Evolutionary conservation across 1,284 basidiomycete genomes (phyloP), one percentile per base, ranked within the genome.

Genomic region (Tilletiaria anomala): DNA sequence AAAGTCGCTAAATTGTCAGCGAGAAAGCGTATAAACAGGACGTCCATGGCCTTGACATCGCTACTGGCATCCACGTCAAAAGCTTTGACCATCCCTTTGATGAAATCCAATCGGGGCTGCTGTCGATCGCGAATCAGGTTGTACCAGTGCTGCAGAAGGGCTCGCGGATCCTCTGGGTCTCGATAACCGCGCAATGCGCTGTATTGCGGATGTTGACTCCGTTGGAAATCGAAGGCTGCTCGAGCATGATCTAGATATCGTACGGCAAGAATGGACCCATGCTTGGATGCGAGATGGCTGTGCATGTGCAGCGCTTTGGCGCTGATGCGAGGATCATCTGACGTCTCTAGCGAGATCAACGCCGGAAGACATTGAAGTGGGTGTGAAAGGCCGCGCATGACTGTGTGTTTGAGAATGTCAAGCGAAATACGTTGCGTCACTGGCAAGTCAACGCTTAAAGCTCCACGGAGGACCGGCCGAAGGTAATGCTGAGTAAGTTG

Each of bases 311-410:
- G 79, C 0, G 89, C 93, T 39, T 83, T 76, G 24, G 75, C 73
- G 40, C 81, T 79, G 19, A 89, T 70, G 2, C 68, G 64, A 0
- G 69, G 49, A 39, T 76, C 74, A 3, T 79, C 72, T 52, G 81
- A 81, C 0, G 89, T 93, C 68, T 96, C 89, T 11, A 97, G 75
- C 2, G 91, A 83, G 10, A 97, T 78, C 42, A 99, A 81, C 21
- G 87, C 76, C 0, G 93, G 88, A 56, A 94, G 79, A 32, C 85
- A 91, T 78, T 93, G 55, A 3, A 96, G 74, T 1, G 93, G 93
- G 68, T 97, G 91, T 11, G 86, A 84, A 31, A 97, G 73, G 1
- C 93, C 93, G 69, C 96, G 89, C 61, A 82, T 84, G 54, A 97
- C 78, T 0, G 88, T 88, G 57, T 91, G 88, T 23, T 77, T 80